phyloP scores from a whole-genome alignment of 116 monocot species.

The Thalassia testudinum region DNA sequence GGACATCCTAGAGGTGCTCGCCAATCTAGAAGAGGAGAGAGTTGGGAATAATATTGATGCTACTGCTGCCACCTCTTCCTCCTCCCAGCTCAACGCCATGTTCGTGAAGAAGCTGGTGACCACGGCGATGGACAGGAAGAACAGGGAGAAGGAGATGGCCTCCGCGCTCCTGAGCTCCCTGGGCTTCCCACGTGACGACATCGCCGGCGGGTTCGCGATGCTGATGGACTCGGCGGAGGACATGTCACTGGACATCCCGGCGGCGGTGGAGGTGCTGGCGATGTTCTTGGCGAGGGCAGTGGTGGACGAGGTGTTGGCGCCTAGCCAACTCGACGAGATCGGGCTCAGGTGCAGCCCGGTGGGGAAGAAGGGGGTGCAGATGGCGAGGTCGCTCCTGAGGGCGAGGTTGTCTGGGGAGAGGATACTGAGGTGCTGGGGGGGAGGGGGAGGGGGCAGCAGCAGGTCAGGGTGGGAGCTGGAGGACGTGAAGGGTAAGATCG shows the following conservation, averaged over 20 bases:
- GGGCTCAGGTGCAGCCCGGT: conserved; percentile 12
- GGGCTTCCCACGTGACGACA: conserved; percentile 38
- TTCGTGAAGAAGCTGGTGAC: conserved; percentile 65
- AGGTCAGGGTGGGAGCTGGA: conserved; percentile 54
- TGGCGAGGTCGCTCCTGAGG: conserved; percentile 22
- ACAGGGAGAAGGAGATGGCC: conserved; percentile 73
- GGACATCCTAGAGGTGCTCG: conserved; percentile 41
- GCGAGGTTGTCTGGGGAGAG: conserved; percentile 49
- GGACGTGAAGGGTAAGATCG: conserved; percentile 62
- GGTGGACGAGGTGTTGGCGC: conserved; percentile 61
- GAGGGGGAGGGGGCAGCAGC: conserved; percentile 28
- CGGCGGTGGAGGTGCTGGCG: conserved; percentile 34
- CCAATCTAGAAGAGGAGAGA: conserved; percentile 25
- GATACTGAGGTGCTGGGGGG: conserved; percentile 76
- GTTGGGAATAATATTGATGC: too few relatives aligned
- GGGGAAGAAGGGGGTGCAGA: conserved; percentile 22
- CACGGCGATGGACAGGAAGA: conserved; percentile 65
- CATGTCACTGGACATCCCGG: conserved; percentile 42
- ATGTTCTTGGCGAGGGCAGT: conserved; percentile 75
- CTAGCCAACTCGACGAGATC: conserved; percentile 43
- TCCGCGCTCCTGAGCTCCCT: conserved; percentile 42
- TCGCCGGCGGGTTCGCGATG: conserved; percentile 30
- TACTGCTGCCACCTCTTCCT: conserved; percentile 2
- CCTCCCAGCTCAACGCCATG: conserved; percentile 21
- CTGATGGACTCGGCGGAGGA: conserved; percentile 56